These are phyloP conservation scores for Termitomyces sp. DNA, from an alignment of 768 basidiomycete species.

Conservation along the genomic window DNA sequence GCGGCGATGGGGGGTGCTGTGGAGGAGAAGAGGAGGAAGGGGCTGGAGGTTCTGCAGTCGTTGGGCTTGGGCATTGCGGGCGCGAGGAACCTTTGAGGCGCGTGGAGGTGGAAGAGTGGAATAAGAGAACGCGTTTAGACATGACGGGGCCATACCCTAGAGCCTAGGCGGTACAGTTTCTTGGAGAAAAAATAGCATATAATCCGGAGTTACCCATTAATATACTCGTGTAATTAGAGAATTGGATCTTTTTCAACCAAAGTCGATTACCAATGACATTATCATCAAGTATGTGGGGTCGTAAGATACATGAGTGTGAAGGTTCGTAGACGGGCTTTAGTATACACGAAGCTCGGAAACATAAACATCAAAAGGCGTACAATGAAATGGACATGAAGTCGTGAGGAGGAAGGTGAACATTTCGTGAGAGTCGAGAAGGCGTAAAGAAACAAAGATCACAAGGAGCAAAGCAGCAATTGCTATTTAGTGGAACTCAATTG, in stretches of 20 bases:
- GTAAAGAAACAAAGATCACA: neutral
- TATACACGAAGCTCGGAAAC: neutral
- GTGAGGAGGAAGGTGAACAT: neutral
- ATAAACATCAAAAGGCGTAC: neutral
- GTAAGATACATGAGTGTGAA: neutral
- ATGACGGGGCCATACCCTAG: neutral
- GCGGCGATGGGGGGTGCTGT: constrained; percentile 46
- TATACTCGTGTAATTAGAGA: neutral
- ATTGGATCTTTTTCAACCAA: neutral
- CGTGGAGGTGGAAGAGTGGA: neutral
- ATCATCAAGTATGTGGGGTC: neutral
- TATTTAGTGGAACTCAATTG: neutral
- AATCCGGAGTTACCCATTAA: neutral
- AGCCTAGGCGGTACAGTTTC: no score
- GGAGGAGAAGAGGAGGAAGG: constrained; percentile 35
- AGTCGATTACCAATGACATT: neutral
- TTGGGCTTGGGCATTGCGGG: constrained; percentile 34
- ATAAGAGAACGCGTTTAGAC: no score
- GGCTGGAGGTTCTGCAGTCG: constrained; percentile 28
- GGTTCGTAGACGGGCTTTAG: neutral
- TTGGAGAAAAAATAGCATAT: neutral
- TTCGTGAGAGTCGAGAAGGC: neutral
- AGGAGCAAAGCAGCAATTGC: neutral
- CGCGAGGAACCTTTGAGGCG: constrained; percentile 19
- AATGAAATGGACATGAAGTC: neutral